Evolutionary conservation across 2,329 filamentous ascomycete genomes (phyloP), one percentile per base, ranked within the genome.

Genomic region (Hymenoscyphus fraxineus): DNA sequence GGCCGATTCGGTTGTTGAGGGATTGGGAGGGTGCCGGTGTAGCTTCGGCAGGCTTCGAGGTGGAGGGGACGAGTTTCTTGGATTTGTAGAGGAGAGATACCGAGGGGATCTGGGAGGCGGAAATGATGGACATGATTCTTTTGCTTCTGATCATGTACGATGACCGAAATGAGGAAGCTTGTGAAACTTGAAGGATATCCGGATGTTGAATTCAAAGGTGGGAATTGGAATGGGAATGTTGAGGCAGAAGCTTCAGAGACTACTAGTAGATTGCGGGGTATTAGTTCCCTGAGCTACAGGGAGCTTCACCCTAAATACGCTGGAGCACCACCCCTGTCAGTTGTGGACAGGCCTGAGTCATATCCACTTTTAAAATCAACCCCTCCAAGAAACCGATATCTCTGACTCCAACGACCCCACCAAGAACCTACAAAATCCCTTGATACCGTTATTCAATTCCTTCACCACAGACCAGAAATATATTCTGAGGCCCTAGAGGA

Each of bases 1-100:
- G 79, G 57, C 85, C 85, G 71, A 97, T 82, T 68, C 85, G 87
- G 74, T 85, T 78, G 79, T 96, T 96, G 78, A 90, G 80, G 10
- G 77, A 70, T 63, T 82, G 76, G n/a, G 83, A 85, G 7, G 80
- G 77, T 22, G 75, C 70, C 35, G 60, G 31, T 61, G 62, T 63
- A 32, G 56, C 60, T 40, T 59, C 55, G 40, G 64, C 47, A 69
- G 60, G 35, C 66, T 70, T 56, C 66, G 61, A 32, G 68, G 70
- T 69, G 10, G 67, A 64, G 51, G 73, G 72, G 41, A 47, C 47
- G 27, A 74, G 70, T 54, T 73, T 73, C 68, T 73, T 74, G 27
- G 70, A 64, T 44, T 66, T 69, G 63, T 75, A 76, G 58, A 76
- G 72, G 32, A 71, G 64, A 5, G 74, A 71, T 27, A 74, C 62